Base-by-base conservation (phyloP, 495 filamentous ascomycete species). In the Melanomma pulvis-pyrius region DNA sequence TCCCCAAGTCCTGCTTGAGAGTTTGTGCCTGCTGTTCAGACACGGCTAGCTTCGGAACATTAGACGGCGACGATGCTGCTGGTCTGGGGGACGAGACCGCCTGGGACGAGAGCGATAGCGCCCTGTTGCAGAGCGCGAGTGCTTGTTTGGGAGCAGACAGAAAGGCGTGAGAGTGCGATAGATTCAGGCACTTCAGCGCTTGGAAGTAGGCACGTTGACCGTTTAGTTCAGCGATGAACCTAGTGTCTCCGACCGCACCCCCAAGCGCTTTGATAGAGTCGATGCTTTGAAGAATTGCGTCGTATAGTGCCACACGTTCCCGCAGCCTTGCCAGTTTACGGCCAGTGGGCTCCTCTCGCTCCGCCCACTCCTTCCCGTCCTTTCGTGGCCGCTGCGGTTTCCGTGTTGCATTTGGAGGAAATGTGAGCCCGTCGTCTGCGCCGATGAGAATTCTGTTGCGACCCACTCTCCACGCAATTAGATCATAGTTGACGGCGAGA, bases 401-500 rank as follows among this genome's bases (percentile, higher is more conserved):
- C 52, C 61, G 58, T 24, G 62, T 36, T 39, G 63, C 36, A 53
- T 52, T 82, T 15, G 82, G 77, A 26, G 87, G 82, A 44, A 90
- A 79, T 2, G 81, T 72, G 11, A 89, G 82, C 6, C 92, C 92
- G 68, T 97, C 91, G 59, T 88, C 81, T 39, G 85, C 81, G 34
- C 92, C 92, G 60, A 91, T 89, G 32, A 99, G 80, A 0, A 96
- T 88, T 54, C 94, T 83, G 74, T 99, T 98, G 46, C 96, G 87
- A 36, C 92, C 96, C 64, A 97, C 88, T 71, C 94, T 84, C 96
- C 93, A 98, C 72, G 90, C 91, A 50, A 99, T 87, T 75, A 97
- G 83, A 67, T 88, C 88, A 74, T 93, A 98, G 75, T 96, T 96
- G 28, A 97, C 91, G 1, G 92, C 91, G 0, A 96, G 96, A 22